A percentile compares a stretch with the other conserved stretches of the same genome.
Evolutionary conservation across 78 protist genomes (phyloP).

Genomic region (Dictyostelium firmibasis): DNA sequence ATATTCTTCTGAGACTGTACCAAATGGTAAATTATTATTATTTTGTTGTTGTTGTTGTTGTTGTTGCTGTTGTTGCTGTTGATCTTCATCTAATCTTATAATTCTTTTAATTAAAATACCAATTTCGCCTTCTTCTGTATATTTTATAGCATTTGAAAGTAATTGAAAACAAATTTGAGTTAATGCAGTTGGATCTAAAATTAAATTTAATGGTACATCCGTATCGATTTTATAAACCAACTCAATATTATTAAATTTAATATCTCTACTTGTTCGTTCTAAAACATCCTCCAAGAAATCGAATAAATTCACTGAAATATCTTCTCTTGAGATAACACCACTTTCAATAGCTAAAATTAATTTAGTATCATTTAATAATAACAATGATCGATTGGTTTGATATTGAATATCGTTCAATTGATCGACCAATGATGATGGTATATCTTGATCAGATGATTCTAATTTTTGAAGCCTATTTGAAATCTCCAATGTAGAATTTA

Average conservation of each 20-base stretch:
- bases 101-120: constrained; percentile 23
- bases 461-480: not conserved
- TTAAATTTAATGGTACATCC: constrained; percentile 44
- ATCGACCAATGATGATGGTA: not conserved
- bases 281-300: constrained; percentile 29
- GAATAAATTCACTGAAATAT: constrained; percentile 40
- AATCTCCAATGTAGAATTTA: not conserved
- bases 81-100: not conserved
- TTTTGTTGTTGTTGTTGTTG: not conserved
- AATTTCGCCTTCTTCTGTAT: constrained; percentile 56
- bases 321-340: constrained; percentile 42
- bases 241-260: constrained; percentile 30
- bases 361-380: constrained; percentile 44
- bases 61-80: not conserved
- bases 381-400: not conserved
- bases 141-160: constrained; percentile 50
- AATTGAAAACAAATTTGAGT: constrained; percentile 56
- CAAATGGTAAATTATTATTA: not conserved
- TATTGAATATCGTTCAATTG: constrained; percentile 31
- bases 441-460: not conserved
- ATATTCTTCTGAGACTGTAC: not conserved
- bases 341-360: constrained; percentile 61
- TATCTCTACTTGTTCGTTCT: constrained; percentile 23
- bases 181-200: constrained; percentile 43
- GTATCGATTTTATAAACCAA: constrained; percentile 33